Percentiles rank a stretch among this genome's conserved stretches.
Conservation (phyloP, 306 rosid species). For the Psophocarpus tetragonolobus region DNA sequence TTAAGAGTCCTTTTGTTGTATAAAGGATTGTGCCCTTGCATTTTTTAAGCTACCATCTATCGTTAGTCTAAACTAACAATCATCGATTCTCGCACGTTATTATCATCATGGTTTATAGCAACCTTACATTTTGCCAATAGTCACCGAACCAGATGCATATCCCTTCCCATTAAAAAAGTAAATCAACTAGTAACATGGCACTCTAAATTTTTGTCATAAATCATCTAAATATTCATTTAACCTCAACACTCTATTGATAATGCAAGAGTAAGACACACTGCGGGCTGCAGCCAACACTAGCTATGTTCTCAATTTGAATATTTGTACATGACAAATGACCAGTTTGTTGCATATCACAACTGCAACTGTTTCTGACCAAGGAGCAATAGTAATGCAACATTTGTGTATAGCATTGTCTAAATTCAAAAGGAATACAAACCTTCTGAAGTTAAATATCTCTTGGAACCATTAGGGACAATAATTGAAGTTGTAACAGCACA, state of each 20-base stretch:
- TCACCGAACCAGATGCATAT: background rate
- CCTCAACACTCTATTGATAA: background rate
- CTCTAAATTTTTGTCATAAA: background rate
- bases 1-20: too few relatives aligned
- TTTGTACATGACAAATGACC: background rate
- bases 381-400: background rate
- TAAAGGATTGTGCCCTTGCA: too few relatives aligned
- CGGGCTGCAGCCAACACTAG: background rate
- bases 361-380: background rate
- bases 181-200: background rate
- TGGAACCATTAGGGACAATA: slow-evolving; percentile 12
- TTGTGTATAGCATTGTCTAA: slow-evolving; percentile 2
- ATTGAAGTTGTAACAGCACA: slow-evolving; percentile 12
- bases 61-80: too few relatives aligned
- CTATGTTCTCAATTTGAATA: background rate
- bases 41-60: too few relatives aligned
- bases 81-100: too few relatives aligned
- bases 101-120: too few relatives aligned
- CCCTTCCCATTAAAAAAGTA: background rate
- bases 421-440: background rate
- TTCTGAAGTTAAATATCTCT: slow-evolving; percentile 5
- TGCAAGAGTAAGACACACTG: background rate
- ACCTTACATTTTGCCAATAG: background rate
- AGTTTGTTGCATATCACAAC: slow-evolving; percentile 11
- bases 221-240: background rate